Conservation (phyloP, 208 protist genomes). For the Crithidia bombi region DNA sequence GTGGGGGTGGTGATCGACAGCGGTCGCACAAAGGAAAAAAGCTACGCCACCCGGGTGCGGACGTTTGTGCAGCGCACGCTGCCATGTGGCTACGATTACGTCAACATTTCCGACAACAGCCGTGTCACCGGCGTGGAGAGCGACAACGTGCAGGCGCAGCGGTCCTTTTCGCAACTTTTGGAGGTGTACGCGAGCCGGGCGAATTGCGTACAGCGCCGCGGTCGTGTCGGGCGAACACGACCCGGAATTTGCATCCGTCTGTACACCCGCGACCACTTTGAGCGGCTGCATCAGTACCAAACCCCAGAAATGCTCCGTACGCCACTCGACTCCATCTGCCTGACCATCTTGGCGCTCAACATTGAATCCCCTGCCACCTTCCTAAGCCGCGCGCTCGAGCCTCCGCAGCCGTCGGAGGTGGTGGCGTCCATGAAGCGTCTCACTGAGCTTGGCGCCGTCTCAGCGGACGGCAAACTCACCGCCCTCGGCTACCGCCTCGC, state of each 20-base stretch:
- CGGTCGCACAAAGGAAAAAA: slow-evolving; percentile 95
- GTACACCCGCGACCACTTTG: slow-evolving; percentile 88
- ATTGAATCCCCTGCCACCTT: slow-evolving; percentile 72
- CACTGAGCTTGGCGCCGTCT: slow-evolving; percentile 78
- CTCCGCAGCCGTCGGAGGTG: slow-evolving; percentile 62
- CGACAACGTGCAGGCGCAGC: slow-evolving; percentile 2
- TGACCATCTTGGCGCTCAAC: slow-evolving; percentile 74
- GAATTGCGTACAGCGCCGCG: slow-evolving; percentile 94
- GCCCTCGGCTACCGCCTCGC: slow-evolving; percentile 84
- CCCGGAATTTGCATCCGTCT: slow-evolving; percentile 94
- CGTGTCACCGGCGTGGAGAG: slow-evolving; percentile 1
- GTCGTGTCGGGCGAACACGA: slow-evolving; percentile 93
- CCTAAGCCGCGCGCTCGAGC: slow-evolving; percentile 80
- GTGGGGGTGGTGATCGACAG: slow-evolving; percentile 98
- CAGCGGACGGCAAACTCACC: slow-evolving; percentile 81
- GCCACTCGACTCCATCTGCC: slow-evolving; percentile 93
- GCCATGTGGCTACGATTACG: slow-evolving; percentile 45
- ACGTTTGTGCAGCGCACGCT: slow-evolving; percentile 34
- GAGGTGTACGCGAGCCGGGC: slow-evolving; percentile 86
- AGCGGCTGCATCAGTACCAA: slow-evolving; percentile 82
- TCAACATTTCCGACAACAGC: not conserved
- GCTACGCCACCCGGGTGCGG: slow-evolving; percentile 78
- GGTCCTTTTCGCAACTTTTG: slow-evolving; percentile 56
- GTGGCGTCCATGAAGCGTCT: slow-evolving; percentile 71
- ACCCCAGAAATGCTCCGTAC: slow-evolving; percentile 95